Conservation (phyloP, 495 filamentous ascomycete genomes). For the Trichocladium uniseriatum region DNA sequence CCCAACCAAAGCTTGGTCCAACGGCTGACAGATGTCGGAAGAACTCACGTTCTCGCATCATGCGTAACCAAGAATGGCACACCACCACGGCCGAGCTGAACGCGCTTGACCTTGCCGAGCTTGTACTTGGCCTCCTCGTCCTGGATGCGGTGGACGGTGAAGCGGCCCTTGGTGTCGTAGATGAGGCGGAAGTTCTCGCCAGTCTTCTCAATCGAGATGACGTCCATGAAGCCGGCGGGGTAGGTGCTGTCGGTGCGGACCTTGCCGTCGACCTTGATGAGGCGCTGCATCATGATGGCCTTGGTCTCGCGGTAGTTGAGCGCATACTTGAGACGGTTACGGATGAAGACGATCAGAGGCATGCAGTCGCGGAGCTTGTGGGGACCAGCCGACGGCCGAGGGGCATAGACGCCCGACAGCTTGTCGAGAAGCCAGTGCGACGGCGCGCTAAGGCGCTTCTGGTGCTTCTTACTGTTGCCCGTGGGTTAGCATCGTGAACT, state of each 20-base stretch:
- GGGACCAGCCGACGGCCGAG: slow-evolving; percentile 90
- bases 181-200: slow-evolving; percentile 99
- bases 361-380: slow-evolving; percentile 99
- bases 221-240: slow-evolving; percentile 98
- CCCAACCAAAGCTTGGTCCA: slow-evolving; percentile 97
- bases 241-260: slow-evolving; percentile 97
- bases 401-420: slow-evolving; percentile 93
- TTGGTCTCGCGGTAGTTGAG: slow-evolving; percentile 96
- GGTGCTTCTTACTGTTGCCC: slow-evolving; percentile 83
- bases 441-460: slow-evolving; percentile 97
- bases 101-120: slow-evolving; percentile 98
- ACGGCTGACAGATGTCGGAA: slow-evolving; percentile 96
- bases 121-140: slow-evolving; percentile 98
- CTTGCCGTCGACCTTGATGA: slow-evolving; percentile 99
- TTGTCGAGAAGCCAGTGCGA: slow-evolving; percentile 99
- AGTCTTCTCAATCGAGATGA: slow-evolving; percentile 98
- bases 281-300: slow-evolving; percentile 98
- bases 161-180: slow-evolving; percentile 99
- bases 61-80: slow-evolving; percentile 99
- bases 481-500: slow-evolving; percentile 15
- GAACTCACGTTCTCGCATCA: slow-evolving; percentile 99
- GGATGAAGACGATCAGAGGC: slow-evolving; percentile 97
- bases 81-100: slow-evolving; percentile 96
- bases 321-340: slow-evolving; percentile 99
- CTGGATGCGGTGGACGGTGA: slow-evolving; percentile 99